Evolutionary conservation across 78 protist species (phyloP).

Genomic region (Dictyostelium capitatum): DNA sequence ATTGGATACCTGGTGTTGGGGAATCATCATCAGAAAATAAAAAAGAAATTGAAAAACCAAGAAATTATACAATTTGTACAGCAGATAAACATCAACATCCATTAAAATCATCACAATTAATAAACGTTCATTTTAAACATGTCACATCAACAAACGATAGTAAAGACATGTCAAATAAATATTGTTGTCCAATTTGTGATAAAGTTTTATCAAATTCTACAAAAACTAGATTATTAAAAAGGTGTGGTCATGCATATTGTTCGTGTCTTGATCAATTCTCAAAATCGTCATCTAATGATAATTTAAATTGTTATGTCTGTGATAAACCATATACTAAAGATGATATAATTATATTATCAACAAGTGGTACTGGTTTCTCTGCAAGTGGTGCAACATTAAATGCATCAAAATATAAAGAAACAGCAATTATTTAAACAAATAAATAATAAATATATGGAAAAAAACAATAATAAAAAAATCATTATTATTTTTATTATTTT

Average conservation of each 20-base stretch:
- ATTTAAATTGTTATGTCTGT: slow-evolving; percentile 24
- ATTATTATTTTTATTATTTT: too few species aligned
- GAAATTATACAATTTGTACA: slow-evolving; percentile 37
- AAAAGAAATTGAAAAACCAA: slow-evolving; percentile 30
- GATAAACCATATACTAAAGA: neutral
- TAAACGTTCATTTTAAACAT: slow-evolving; percentile 30
- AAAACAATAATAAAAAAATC: too few species aligned
- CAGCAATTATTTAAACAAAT: slow-evolving; percentile 40
- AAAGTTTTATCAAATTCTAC: slow-evolving; percentile 32
- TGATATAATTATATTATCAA: neutral
- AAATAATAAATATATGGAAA: too few species aligned
- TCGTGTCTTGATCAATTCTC: slow-evolving; percentile 1
- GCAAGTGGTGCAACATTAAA: neutral
- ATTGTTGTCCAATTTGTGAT: slow-evolving; percentile 59
- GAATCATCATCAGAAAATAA: neutral
- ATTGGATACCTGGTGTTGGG: slow-evolving; percentile 14
- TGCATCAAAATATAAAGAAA: slow-evolving; percentile 40
- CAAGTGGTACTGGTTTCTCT: slow-evolving; percentile 44
- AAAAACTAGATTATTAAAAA: slow-evolving; percentile 11
- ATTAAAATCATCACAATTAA: slow-evolving; percentile 36
- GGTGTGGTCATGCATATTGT: slow-evolving; percentile 78
- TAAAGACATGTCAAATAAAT: neutral
- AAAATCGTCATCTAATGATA: neutral
- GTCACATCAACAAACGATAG: neutral
- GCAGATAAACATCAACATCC: slow-evolving; percentile 34